phyloP scores from a whole-genome alignment of 768 basidiomycete genomes.

The Symmetrospora coprosmae region DNA sequence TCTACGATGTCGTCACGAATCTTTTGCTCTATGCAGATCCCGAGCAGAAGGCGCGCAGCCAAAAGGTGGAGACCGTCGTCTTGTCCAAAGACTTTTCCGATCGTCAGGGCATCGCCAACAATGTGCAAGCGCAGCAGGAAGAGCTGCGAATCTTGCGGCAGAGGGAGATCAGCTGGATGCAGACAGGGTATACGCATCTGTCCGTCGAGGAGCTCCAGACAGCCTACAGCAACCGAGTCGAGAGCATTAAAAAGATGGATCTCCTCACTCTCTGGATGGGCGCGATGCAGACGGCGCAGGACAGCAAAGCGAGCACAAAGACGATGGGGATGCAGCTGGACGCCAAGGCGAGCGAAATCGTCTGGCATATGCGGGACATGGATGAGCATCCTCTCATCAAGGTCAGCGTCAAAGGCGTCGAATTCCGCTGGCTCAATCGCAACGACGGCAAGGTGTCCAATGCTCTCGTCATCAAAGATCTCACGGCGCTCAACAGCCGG shows the following conservation, averaged over 20 bases:
- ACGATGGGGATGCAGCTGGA: slow-evolving; percentile 55
- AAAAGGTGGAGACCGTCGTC: slow-evolving; percentile 64
- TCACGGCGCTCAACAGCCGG: slow-evolving; percentile 74
- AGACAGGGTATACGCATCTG: slow-evolving; percentile 32
- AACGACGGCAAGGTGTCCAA: slow-evolving; percentile 78
- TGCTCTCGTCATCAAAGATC: slow-evolving; percentile 56
- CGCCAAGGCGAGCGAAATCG: slow-evolving; percentile 69
- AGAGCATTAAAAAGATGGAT: not conserved
- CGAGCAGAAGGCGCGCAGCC: slow-evolving; percentile 59
- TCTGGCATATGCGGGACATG: slow-evolving; percentile 72
- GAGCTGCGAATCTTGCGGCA: slow-evolving; percentile 49
- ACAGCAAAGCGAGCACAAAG: slow-evolving; percentile 57
- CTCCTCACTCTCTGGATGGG: not conserved
- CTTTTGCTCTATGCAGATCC: slow-evolving; percentile 81
- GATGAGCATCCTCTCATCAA: slow-evolving; percentile 60
- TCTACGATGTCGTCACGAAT: slow-evolving; percentile 73
- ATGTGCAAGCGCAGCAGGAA: slow-evolving; percentile 45
- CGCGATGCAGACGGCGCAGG: slow-evolving; percentile 36
- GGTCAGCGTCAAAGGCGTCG: slow-evolving; percentile 61
- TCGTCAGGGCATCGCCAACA: slow-evolving; percentile 38
- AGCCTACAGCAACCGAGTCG: slow-evolving; percentile 11
- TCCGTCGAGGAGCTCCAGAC: slow-evolving; percentile 24
- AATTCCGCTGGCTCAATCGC: slow-evolving; percentile 69
- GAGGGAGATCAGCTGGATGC: slow-evolving; percentile 37
- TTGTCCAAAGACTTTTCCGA: slow-evolving; percentile 82